Conservation (phyloP, 306 rosid species). For the Vicia villosa region DNA sequence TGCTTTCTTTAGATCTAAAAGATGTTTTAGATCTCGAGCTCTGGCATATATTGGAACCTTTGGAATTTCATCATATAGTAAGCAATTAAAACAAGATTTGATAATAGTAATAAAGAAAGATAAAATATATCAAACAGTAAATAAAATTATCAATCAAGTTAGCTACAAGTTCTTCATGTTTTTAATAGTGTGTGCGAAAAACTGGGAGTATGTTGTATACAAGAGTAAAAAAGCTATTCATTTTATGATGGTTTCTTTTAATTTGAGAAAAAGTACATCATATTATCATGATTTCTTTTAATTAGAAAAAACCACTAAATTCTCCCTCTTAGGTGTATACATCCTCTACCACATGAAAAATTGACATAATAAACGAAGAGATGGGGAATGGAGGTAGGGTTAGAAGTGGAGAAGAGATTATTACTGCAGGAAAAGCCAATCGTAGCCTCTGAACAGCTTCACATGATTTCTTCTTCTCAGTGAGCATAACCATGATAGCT, state of each 20-base stretch:
- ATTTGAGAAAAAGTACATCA: slow-evolving; percentile 11
- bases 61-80: slow-evolving; percentile 35
- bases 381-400: slow-evolving; percentile 10
- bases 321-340: slow-evolving; percentile 10
- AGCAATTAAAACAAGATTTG: slow-evolving; percentile 32
- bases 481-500: slow-evolving; percentile 95
- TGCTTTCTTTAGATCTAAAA: slow-evolving; percentile 82
- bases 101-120: slow-evolving; percentile 1
- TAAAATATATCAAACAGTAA: background rate
- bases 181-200: background rate
- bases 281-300: slow-evolving; percentile 16
- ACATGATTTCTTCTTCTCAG: slow-evolving; percentile 57
- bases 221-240: slow-evolving; percentile 23
- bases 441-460: slow-evolving; percentile 89
- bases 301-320: slow-evolving; percentile 23
- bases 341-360: slow-evolving; percentile 18
- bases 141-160: slow-evolving; percentile 4
- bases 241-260: slow-evolving; percentile 11
- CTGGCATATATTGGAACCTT: slow-evolving; percentile 94
- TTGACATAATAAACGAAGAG: slow-evolving; percentile 11
- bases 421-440: slow-evolving; percentile 80
- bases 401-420: slow-evolving; percentile 33
- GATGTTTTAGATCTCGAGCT: slow-evolving; percentile 88
- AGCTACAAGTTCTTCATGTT: slow-evolving; percentile 17
- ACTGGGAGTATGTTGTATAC: slow-evolving; percentile 19